Evolutionary conservation across 2,329 filamentous ascomycete species (phyloP), one percentile per base, ranked within the genome.

Genomic region (Xylaria multiplex): DNA sequence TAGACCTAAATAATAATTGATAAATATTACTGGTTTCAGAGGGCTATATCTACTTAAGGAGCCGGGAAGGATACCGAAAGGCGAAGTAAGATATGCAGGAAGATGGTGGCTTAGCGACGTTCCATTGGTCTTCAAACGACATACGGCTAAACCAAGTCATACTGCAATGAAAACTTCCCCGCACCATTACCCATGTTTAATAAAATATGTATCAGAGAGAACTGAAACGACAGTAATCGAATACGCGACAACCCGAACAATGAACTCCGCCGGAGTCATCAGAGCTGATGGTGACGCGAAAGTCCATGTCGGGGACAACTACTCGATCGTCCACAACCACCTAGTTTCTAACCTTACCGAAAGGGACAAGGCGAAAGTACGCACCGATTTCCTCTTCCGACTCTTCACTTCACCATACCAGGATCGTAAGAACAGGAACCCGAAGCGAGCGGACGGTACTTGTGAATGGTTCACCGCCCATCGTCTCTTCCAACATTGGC

Each of bases 381-480:
- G 59, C 32, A 46, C 30, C 37, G 27, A 27, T 3, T 27, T 27
- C 27, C 27, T 27, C 27, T 48, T 63, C 40, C 19, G 22, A 49
- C 57, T 67, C 22, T 55, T 16, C 22, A 62, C 60, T 7, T 62
- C 55, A 1, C 63, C 66, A 9, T 71, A 69, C 46, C 16, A 64
- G 3, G 59, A 68, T 7, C 68, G 70, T 2, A 71, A 71, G 57
- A 35, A 71, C 30, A 65, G 66, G 35, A 71, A 71, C 27, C 66
- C 62, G 19, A 40, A 40, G 30, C 64, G 70, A 45, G 59, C 46
- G 43, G 50, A 53, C 2, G 59, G 66, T 11, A 71, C 64, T 19
- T 71, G 69, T 27, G 62, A 69, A 63, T 71, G 66, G 69, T 70
- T 69, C 40, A 68, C 62, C 2, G 13, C 46, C 42, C 69, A 71